Base-by-base conservation (phyloP, 768 basidiomycete genomes). In the Phlebiopsis gigantea region DNA sequence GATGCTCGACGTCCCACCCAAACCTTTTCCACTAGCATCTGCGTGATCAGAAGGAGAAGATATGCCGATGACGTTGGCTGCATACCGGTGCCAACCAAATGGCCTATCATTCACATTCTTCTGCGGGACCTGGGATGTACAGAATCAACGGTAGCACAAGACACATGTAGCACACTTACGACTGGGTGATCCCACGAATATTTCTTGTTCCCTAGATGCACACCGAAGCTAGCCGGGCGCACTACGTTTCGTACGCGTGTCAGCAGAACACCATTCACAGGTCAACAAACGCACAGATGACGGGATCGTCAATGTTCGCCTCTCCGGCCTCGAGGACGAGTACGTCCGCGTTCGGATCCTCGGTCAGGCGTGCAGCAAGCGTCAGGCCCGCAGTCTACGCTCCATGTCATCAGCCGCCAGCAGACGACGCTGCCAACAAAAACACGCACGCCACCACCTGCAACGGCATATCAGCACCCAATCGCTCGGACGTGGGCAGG, bases 1-100 rank as follows among this genome's bases (percentile, higher is more conserved):
- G 55, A 68, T 63, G 19, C 41, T 53, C 4, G 64, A 65, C 15
- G 64, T 65, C 19, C 67, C 67, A 17, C 67, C 67, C 7, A 68
- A 58, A 22, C 67, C 67, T 28, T 66, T 66, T 3, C 67, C 67
- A 24, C 67, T 65, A 9, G 39, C 21, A 34, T 24, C 19, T 5
- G 45, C 4, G 5, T 53, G 3, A 25, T 21, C 3, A 2, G 14
- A 1, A 28, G 14, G 15, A 12, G 24, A 14, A 1, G n/a, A 19
- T 1, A n/a, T 28, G n/a, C 1, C 51, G 57, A 57, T 28, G 39
- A 28, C 17, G 57, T 25, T 10, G 31, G 34, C 15, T 22, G 60
- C 59, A 3, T 29, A 59, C 61, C 61, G 57, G 2, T 42, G 24
- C 61, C 57, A 62, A 26, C 6, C 22, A 10, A 19, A 7, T 39